These are phyloP conservation scores for Colletotrichum noveboracense DNA, from an alignment of 2,329 filamentous ascomycete species.

Conservation along the genomic window DNA sequence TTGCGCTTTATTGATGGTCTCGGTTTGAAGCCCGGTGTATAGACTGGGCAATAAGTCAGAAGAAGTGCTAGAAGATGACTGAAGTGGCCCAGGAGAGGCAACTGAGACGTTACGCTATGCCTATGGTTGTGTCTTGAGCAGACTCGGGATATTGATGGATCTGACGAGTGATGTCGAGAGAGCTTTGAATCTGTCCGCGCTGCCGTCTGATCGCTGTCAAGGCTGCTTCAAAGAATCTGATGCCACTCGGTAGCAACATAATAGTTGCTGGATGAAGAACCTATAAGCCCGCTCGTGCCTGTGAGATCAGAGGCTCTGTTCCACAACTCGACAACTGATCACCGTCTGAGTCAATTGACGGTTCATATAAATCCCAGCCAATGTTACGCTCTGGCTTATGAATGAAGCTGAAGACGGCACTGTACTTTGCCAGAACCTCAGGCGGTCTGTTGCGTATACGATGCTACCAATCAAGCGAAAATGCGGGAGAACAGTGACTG, in stretches of 20 bases:
- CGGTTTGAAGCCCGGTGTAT: not conserved
- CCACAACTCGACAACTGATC: not conserved
- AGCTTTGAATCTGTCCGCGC: too few species aligned
- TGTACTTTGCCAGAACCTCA: fast-evolving
- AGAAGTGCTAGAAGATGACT: not conserved
- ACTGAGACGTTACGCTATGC: not conserved
- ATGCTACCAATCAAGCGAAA: not conserved
- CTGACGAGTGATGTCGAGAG: too few species aligned
- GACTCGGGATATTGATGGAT: not conserved
- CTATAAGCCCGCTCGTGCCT: not conserved
- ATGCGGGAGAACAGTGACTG: not conserved
- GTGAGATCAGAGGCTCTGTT: not conserved
- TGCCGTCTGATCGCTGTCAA: not conserved
- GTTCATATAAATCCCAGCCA: not conserved
- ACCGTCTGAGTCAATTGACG: not conserved
- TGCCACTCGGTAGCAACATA: not conserved
- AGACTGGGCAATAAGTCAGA: not conserved
- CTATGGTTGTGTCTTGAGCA: not conserved
- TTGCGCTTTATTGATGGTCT: not conserved
- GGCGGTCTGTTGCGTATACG: not conserved
- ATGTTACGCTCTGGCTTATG: not conserved
- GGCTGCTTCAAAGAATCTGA: not conserved
- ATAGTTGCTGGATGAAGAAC: not conserved
- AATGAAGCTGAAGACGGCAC: not conserved
- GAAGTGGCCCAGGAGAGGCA: not conserved